Evolutionary conservation across 2,329 filamentous ascomycete species (phyloP).

Genomic region (Thermothelomyces thermophilus): DNA sequence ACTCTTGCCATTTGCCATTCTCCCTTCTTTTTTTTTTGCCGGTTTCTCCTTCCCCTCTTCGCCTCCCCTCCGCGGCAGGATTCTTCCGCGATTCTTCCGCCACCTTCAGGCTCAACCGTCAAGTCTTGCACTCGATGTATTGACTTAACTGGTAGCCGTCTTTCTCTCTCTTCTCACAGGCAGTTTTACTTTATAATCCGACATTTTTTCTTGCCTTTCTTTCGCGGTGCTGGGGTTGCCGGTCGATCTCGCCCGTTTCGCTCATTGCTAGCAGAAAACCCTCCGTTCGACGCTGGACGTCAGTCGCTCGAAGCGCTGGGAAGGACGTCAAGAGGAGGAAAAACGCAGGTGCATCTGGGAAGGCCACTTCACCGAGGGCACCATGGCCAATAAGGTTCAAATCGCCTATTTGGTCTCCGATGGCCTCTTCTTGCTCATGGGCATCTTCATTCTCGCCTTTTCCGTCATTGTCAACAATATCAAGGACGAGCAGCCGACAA

Average conservation of each 20-base stretch:
- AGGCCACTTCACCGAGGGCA: conserved; percentile 15
- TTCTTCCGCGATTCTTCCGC: neutral
- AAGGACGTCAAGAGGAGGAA: neutral
- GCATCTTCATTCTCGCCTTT: conserved; percentile 50
- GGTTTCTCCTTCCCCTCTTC: neutral
- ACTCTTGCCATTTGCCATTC: neutral
- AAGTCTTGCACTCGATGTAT: conserved; percentile 17
- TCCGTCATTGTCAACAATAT: conserved; percentile 45
- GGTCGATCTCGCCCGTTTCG: conserved; percentile 25
- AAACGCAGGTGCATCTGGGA: neutral
- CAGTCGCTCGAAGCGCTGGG: neutral
- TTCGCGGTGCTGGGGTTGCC: conserved; percentile 22
- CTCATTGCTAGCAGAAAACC: conserved; percentile 5
- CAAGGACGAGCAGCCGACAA: conserved; percentile 36
- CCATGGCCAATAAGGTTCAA: conserved; percentile 52
- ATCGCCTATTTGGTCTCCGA: conserved; percentile 43
- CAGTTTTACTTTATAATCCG: conserved; percentile 22
- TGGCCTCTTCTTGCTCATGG: conserved; percentile 46
- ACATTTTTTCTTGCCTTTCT: conserved; percentile 21
- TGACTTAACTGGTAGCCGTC: conserved; percentile 14
- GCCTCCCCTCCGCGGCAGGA: neutral
- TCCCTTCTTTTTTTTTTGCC: conserved; percentile 7
- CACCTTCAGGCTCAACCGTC: neutral
- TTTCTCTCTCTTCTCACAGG: conserved; percentile 9
- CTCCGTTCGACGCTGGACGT: conserved; percentile 11